phyloP scores from a whole-genome alignment of 73 alveolate species.

The Stentor coeruleus region DNA sequence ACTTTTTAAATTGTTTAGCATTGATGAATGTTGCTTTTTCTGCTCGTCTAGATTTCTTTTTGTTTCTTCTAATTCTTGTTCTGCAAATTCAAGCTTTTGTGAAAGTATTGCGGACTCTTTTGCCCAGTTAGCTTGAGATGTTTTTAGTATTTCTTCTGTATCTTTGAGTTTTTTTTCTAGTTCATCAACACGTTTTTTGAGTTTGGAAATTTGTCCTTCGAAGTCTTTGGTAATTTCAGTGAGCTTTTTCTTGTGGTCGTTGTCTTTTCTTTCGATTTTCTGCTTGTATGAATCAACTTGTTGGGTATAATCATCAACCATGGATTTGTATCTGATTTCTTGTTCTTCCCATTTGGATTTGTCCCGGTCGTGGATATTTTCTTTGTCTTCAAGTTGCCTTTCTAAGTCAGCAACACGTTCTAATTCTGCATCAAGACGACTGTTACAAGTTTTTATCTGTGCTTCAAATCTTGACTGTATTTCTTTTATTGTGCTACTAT shows the following conservation, averaged over 20 bases:
- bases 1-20: constrained; percentile 27
- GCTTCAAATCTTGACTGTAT: constrained; percentile 23
- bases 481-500: constrained; percentile 20
- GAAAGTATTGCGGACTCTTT: constrained; percentile 72
- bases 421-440: constrained; percentile 10
- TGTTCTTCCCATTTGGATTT: constrained; percentile 26
- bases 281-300: neutral
- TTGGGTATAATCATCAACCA: neutral
- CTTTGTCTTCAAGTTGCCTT: constrained; percentile 22
- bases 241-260: neutral
- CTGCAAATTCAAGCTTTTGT: constrained; percentile 66
- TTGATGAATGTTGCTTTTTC: constrained; percentile 41
- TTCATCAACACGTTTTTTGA: constrained; percentile 68
- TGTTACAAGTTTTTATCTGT: constrained; percentile 1
- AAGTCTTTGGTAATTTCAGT: neutral
- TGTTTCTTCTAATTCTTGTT: constrained; percentile 34
- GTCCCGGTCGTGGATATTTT: neutral
- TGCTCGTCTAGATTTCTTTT: constrained; percentile 34
- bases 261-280: constrained; percentile 18
- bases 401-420: constrained; percentile 18
- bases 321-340: neutral
- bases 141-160: constrained; percentile 15
- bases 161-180: constrained; percentile 17
- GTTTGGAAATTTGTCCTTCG: constrained; percentile 23
- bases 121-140: neutral